Percentiles rank a stretch among this genome's conserved stretches.
Evolutionary conservation across 2,329 filamentous ascomycete genomes (phyloP).

Genomic region (Tympanopsis confertula): DNA sequence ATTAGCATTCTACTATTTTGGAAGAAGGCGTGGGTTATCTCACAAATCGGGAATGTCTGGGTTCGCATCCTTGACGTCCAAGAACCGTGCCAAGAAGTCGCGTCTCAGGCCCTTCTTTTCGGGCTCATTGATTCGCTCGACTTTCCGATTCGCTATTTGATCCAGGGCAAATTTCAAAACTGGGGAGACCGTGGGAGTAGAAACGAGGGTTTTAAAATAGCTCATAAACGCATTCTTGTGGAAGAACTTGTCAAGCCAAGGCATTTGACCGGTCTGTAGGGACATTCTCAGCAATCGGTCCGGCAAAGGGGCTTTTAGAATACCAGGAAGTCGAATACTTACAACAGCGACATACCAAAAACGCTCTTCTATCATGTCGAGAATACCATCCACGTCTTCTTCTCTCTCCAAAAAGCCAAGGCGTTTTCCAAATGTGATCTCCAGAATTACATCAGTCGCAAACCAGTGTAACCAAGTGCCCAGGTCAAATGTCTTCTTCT

Average conservation of each 20-base stretch:
- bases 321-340: constrained; percentile 2
- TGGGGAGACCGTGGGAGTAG: constrained; percentile 2
- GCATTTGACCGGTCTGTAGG: constrained; percentile 13
- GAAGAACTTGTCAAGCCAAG: constrained; percentile 11
- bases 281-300: neutral
- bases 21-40: constrained; percentile 1
- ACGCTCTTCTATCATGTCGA: constrained; percentile 10
- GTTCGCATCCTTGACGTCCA: constrained; percentile 7
- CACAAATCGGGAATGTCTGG: constrained; percentile 8
- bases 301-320: neutral
- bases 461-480: constrained; percentile 17
- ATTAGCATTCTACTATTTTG: neutral
- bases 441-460: constrained; percentile 19
- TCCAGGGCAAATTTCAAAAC: constrained; percentile 2
- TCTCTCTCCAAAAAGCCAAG: constrained; percentile 16
- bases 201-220: constrained; percentile 2
- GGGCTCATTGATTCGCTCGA: constrained; percentile 3
- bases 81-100: constrained; percentile 7
- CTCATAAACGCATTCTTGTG: constrained; percentile 8
- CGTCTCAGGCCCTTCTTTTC: constrained; percentile 3
- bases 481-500: constrained; percentile 9
- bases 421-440: constrained; percentile 14
- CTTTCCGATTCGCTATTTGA: constrained; percentile 2
- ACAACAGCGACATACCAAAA: constrained; percentile 11
- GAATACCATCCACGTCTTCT: constrained; percentile 12